These are phyloP conservation scores for Hymenoscyphus scutula DNA, from an alignment of 2,329 filamentous ascomycete species.

Conservation along the genomic window DNA sequence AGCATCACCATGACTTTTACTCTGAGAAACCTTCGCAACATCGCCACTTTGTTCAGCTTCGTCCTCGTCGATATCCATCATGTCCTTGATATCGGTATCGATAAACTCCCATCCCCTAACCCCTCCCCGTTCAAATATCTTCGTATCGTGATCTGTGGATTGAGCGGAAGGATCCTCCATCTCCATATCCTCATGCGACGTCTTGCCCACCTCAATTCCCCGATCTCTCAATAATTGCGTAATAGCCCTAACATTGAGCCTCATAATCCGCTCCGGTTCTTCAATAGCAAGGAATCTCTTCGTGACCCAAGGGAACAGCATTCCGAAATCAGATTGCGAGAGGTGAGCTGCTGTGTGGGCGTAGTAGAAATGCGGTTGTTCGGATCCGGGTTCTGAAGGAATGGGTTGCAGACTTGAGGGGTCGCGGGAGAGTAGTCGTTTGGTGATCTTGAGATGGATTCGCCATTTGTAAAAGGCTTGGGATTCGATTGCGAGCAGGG, in stretches of 20 bases:
- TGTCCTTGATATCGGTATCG: slow-evolving; percentile 23
- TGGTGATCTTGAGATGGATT: slow-evolving; percentile 67
- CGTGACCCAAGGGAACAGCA: slow-evolving; percentile 73
- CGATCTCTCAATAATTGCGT: slow-evolving; percentile 55
- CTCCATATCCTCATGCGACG: slow-evolving; percentile 43
- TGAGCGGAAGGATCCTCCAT: slow-evolving; percentile 17
- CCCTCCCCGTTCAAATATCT: slow-evolving; percentile 28
- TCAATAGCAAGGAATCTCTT: slow-evolving; percentile 56
- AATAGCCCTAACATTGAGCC: slow-evolving; percentile 57
- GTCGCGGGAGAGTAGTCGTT: slow-evolving; percentile 60
- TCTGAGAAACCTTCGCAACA: slow-evolving; percentile 12
- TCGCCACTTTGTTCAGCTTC: slow-evolving; percentile 15
- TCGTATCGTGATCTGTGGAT: slow-evolving; percentile 25
- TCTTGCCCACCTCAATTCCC: slow-evolving; percentile 48
- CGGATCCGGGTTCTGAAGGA: slow-evolving; percentile 12
- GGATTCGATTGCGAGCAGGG: slow-evolving; percentile 68
- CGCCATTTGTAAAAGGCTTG: slow-evolving; percentile 78
- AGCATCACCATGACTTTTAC: neutral
- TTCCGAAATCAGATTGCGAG: slow-evolving; percentile 78
- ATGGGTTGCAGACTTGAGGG: slow-evolving; percentile 41
- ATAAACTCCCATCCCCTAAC: slow-evolving; percentile 35
- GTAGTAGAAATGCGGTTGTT: slow-evolving; percentile 69
- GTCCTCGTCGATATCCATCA: slow-evolving; percentile 23
- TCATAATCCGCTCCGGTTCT: slow-evolving; percentile 56
- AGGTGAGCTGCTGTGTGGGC: slow-evolving; percentile 73